Base-by-base conservation (phyloP, 2,329 filamentous ascomycete species). In the Pseudogymnoascus sp. region DNA sequence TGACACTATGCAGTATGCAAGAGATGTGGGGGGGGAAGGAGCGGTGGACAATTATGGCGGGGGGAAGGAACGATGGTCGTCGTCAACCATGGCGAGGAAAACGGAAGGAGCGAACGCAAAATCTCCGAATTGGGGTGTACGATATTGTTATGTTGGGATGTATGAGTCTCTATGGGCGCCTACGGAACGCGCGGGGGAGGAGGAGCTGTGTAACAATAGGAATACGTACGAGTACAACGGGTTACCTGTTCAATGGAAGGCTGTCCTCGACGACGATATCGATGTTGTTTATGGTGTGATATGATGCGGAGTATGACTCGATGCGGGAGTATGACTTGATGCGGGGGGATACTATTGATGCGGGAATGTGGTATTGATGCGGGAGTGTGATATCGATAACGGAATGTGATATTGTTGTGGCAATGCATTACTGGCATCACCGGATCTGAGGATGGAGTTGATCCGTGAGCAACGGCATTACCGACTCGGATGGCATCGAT, bases 201-300 rank as follows among this genome's bases (percentile, higher is more conserved):
- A 7, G 59, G 31, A 4, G 17, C 3, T 1, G 59, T 61, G 33
- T 36, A 61, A 38, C 33, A 61, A 36, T 40, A 61, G 57, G 23
- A 60, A 60, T 35, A 60, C 57, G 38, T 36, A 38, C 19, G 36
- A 36, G 23, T 61, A 61, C 59, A 38, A 61, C 31, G 23, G 31
- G 38, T 42, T 19, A 42, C n/a, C 38, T 42, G 38, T 6, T 53
- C 47, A 53, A 53, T 53, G 26, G 31, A 53, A 17, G 47, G 47
- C 28, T 31, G 26, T 53, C n/a, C n/a, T 31, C 28, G 47, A 31
- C n/a, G 9, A 31, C 26, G n/a, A 17, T 53, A 17, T 31, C 3
- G n/a, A 13, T 53, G 26, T 4, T 10, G 2, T 11, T 31, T 31
- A 53, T 31, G 47, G 26, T 31, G 47, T 53, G 47, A 47, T 47